Evolutionary conservation across 768 basidiomycete species (phyloP).

Genomic region (Mycena belliarum): DNA sequence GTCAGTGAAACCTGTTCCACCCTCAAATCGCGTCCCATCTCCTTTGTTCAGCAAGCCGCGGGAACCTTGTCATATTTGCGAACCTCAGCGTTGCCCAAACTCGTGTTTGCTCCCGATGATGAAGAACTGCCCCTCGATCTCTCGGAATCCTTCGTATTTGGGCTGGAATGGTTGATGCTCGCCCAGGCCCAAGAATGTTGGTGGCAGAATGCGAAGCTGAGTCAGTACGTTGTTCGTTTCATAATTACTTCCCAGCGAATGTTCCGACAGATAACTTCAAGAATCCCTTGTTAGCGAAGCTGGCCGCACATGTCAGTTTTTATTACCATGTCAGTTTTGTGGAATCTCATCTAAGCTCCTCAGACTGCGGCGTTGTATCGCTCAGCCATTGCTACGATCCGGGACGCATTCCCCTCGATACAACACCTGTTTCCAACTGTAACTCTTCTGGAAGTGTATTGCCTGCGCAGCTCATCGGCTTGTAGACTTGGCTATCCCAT

Average conservation of each 20-base stretch:
- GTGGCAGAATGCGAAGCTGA: constrained; percentile 89
- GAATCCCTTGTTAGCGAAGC: constrained; percentile 80
- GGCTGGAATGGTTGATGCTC: constrained; percentile 76
- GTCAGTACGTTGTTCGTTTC: constrained; percentile 41
- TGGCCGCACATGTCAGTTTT: constrained; percentile 69
- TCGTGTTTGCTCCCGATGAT: constrained; percentile 46
- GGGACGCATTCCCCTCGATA: constrained; percentile 44
- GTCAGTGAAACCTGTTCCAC: constrained; percentile 34
- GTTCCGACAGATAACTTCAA: constrained; percentile 58
- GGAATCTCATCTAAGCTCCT: constrained; percentile 9
- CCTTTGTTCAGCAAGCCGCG: constrained; percentile 60
- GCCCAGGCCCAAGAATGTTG: constrained; percentile 97
- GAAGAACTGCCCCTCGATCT: constrained; percentile 70
- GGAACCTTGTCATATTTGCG: constrained; percentile 68
- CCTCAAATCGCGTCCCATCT: background rate
- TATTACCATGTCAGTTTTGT: background rate
- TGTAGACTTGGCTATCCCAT: constrained; percentile 78
- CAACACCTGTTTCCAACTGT: constrained; percentile 58
- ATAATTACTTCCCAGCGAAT: constrained; percentile 18
- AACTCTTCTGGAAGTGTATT: constrained; percentile 21
- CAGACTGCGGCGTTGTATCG: constrained; percentile 70
- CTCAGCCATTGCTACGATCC: constrained; percentile 44
- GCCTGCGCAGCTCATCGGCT: background rate
- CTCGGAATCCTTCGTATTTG: constrained; percentile 55
- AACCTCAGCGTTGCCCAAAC: constrained; percentile 52